phyloP scores from a whole-genome alignment of 2,329 filamentous ascomycete species.

The Aspergillus quadricinctus region DNA sequence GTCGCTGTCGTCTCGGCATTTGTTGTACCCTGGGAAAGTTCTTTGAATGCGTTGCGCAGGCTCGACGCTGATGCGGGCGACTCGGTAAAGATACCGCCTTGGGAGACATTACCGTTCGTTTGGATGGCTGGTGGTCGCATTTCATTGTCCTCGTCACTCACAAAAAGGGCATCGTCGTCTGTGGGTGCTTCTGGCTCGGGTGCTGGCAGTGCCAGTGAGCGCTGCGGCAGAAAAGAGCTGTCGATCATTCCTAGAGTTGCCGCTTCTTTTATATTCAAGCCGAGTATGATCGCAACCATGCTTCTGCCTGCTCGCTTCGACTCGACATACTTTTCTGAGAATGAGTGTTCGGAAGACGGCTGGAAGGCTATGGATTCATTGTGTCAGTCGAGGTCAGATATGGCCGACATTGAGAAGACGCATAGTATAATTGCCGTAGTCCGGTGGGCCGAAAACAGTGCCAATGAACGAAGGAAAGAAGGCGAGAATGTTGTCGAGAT shows the following conservation, averaged over 20 bases:
- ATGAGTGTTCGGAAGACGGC: slow-evolving; percentile 48
- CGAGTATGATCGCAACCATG: slow-evolving; percentile 55
- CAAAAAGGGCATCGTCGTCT: slow-evolving; percentile 36
- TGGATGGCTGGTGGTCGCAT: slow-evolving; percentile 20
- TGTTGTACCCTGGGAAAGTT: slow-evolving; percentile 12
- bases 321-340: slow-evolving; percentile 54
- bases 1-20: neutral
- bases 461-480: slow-evolving; percentile 11
- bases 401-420: neutral
- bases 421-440: neutral
- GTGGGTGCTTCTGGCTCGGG: slow-evolving; percentile 24
- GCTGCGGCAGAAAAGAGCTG: slow-evolving; percentile 30
- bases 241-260: slow-evolving; percentile 47
- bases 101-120: slow-evolving; percentile 7
- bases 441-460: neutral
- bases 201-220: slow-evolving; percentile 17
- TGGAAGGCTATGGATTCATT: slow-evolving; percentile 32
- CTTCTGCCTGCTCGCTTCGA: slow-evolving; percentile 53
- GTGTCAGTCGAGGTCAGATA: slow-evolving; percentile 13
- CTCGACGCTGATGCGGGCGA: slow-evolving; percentile 11
- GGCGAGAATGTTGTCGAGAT: slow-evolving; percentile 11
- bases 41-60: slow-evolving; percentile 17
- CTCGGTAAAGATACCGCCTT: slow-evolving; percentile 9
- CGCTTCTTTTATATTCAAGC: slow-evolving; percentile 51
- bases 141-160: slow-evolving; percentile 34